Evolutionary conservation across 2,329 filamentous ascomycete genomes (phyloP).

Genomic region (Canariomyces notabilis): DNA sequence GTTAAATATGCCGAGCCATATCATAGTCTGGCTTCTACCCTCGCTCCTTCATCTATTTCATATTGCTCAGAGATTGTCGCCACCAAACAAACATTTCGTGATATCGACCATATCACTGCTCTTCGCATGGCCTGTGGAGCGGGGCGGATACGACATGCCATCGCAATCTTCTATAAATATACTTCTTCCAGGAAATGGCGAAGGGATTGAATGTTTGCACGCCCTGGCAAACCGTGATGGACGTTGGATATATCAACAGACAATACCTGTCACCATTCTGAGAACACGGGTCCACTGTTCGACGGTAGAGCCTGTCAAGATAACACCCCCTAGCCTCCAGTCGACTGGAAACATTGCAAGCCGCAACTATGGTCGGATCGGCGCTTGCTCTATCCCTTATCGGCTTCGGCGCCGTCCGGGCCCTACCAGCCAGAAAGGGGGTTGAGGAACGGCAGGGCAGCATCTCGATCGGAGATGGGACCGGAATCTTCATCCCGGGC

Average conservation of each 20-base stretch:
- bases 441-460: slow-evolving; percentile 18
- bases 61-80: slow-evolving; percentile 28
- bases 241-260: slow-evolving; percentile 21
- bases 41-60: slow-evolving; percentile 28
- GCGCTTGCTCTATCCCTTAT: slow-evolving; percentile 24
- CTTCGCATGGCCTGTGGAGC: slow-evolving; percentile 13
- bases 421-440: slow-evolving; percentile 20
- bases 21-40: slow-evolving; percentile 21
- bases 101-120: slow-evolving; percentile 17
- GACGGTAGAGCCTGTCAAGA: slow-evolving; percentile 15
- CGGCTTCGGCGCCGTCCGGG: slow-evolving; percentile 26
- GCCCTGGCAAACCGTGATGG: slow-evolving; percentile 1
- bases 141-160: slow-evolving; percentile 11
- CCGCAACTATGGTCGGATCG: slow-evolving; percentile 25
- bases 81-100: slow-evolving; percentile 19
- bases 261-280: slow-evolving; percentile 3
- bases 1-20: slow-evolving; percentile 29
- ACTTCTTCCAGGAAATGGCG: slow-evolving; percentile 8
- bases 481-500: slow-evolving; percentile 16
- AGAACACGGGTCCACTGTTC: slow-evolving; percentile 3
- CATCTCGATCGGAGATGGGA: slow-evolving; percentile 15
- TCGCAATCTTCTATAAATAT: slow-evolving; percentile 24
- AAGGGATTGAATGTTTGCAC: slow-evolving; percentile 4
- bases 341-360: no score
- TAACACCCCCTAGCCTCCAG: slow-evolving; percentile 13